Percentiles rank a stretch among this genome's conserved stretches.
Conservation (phyloP, 2,329 filamentous ascomycete genomes). For the Fusarium sp. region DNA sequence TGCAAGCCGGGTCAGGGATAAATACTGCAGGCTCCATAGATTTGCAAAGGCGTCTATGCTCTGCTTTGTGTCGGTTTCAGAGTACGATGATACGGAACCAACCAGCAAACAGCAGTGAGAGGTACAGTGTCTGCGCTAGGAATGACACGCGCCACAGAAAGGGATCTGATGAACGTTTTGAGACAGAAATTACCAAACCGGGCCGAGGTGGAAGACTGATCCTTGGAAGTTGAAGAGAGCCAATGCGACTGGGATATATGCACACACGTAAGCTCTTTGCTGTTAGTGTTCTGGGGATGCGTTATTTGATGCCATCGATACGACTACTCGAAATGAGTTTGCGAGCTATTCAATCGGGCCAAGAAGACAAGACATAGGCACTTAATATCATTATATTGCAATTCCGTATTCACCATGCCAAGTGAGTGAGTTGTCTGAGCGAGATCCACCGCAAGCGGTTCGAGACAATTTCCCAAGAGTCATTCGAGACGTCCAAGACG, state of each 20-base stretch:
- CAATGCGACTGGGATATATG: constrained; percentile 14
- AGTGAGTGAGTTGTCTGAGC: constrained; percentile 12
- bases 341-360: background rate
- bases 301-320: background rate
- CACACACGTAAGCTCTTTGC: constrained; percentile 38
- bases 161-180: constrained; percentile 20
- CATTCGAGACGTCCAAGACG: constrained; percentile 30
- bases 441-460: constrained; percentile 31
- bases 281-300: background rate
- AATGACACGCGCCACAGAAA: constrained; percentile 25
- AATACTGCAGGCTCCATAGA: constrained; percentile 28
- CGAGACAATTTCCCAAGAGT: constrained; percentile 41
- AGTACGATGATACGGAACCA: constrained; percentile 29
- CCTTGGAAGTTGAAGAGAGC: constrained; percentile 14
- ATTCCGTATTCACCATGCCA: constrained; percentile 23
- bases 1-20: constrained; percentile 24
- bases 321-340: background rate
- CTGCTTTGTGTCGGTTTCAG: constrained; percentile 38
- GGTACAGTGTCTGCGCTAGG: constrained; percentile 36
- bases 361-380: constrained; percentile 26
- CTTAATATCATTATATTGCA: constrained; percentile 17
- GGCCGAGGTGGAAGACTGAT: constrained; percentile 28
- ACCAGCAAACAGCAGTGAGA: constrained; percentile 41
- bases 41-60: constrained; percentile 39
- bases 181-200: constrained; percentile 32